Base-by-base conservation (phyloP, 495 filamentous ascomycete species). In the Aspergillus sparsus region DNA sequence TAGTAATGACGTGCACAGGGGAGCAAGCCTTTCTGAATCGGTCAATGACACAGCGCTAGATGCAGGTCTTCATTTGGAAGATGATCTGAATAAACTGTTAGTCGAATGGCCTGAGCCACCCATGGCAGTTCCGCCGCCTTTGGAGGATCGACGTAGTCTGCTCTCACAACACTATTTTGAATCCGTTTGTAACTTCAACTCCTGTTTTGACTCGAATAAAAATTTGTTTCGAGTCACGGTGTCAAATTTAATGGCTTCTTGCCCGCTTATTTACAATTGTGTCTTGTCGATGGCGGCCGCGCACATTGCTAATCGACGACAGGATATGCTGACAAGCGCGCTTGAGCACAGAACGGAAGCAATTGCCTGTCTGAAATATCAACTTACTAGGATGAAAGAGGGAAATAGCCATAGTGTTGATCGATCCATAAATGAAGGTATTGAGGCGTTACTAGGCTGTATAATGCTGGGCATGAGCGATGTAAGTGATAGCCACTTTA, bases 381-480 rank as follows among this genome's bases (percentile, higher is more conserved):
- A 27, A 27, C 21, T 27, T 27, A 27, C 21, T 27, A 27, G 3
- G 21, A 27, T 3, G 21, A 27, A 27, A 27, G 21, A 3, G 21
- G 21, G 3, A 1, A 27, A 27, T 27, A 27, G 3, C 21, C 21
- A 27, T 1, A 27, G 21, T 27, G 3, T 27, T 27, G 21, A 3
- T 27, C 21, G 21, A 27, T 27, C 21, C 21, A 27, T 27, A 1
- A 27, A 27, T 27, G 21, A 27, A 27, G 21, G 21, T 27, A 27
- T 27, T 27, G 53, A 55, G n/a, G 36, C 18, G 3, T 18, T 55
- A 21, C 37, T 55, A 2, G 53, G 36, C 0, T 21, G 36, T 12
- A 31, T 55, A 10, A 15, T 55, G 6, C 37, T 55, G 8, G 53
- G 53, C 10, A 55, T 55, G 53, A 55, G 36, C 10, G 53, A 55